phyloP scores from a whole-genome alignment of 2,329 filamentous ascomycete species.

The Fusarium floridanum region DNA sequence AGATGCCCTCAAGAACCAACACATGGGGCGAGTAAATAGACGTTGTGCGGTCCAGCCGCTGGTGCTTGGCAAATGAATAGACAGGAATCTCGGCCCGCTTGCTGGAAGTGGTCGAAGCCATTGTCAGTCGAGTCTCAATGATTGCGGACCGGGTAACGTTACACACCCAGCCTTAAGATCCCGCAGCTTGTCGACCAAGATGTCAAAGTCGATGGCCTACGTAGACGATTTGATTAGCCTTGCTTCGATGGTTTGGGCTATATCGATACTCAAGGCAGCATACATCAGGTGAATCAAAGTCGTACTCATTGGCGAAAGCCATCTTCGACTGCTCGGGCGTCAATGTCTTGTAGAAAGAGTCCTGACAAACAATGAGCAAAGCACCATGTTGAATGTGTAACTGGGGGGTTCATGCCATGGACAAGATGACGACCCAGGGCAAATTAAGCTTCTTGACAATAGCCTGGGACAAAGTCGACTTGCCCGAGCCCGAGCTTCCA shows the following conservation, averaged over 20 bases:
- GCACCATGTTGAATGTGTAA: not conserved
- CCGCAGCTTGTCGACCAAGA: slow-evolving; percentile 80
- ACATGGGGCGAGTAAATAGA: slow-evolving; percentile 97
- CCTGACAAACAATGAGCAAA: slow-evolving; percentile 65
- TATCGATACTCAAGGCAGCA: slow-evolving; percentile 23
- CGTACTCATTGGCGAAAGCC: slow-evolving; percentile 92
- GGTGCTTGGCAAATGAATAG: slow-evolving; percentile 95
- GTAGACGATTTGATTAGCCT: slow-evolving; percentile 7
- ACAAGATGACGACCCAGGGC: slow-evolving; percentile 97
- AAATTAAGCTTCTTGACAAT: slow-evolving; percentile 91
- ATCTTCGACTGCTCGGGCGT: slow-evolving; percentile 81
- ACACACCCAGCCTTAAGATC: slow-evolving; percentile 92
- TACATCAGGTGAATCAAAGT: slow-evolving; percentile 91
- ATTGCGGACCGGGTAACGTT: not conserved
- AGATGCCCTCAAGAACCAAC: slow-evolving; percentile 93
- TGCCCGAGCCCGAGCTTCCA: slow-evolving; percentile 92
- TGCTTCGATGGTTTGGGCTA: not conserved
- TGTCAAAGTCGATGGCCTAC: slow-evolving; percentile 91
- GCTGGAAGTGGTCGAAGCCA: slow-evolving; percentile 56
- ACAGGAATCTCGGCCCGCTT: slow-evolving; percentile 91
- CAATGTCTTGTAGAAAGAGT: slow-evolving; percentile 96
- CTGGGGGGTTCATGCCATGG: slow-evolving; percentile 75
- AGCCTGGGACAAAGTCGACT: slow-evolving; percentile 92
- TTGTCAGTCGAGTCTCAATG: slow-evolving; percentile 22
- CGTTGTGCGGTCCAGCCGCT: slow-evolving; percentile 81